Conservation (phyloP, 1,284 basidiomycete species). For the Boletellus dicymbophilus region DNA sequence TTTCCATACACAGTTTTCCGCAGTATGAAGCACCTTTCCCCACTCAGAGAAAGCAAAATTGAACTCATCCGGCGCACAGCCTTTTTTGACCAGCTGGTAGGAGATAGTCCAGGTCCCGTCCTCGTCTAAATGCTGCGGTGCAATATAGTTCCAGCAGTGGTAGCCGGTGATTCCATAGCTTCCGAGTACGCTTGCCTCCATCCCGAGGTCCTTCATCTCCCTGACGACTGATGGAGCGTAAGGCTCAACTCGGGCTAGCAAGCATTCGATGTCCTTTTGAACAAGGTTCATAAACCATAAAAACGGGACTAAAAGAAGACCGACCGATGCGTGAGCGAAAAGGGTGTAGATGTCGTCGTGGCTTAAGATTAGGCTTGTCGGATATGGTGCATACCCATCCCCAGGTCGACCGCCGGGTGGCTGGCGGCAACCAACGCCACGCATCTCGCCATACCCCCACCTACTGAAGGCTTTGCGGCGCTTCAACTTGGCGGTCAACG, state of each 20-base stretch:
- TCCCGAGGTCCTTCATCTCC: not conserved
- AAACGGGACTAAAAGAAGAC: not conserved
- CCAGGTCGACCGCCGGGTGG: not conserved
- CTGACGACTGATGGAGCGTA: not conserved
- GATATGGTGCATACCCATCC: conserved; percentile 6
- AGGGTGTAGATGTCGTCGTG: not conserved
- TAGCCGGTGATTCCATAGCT: conserved; percentile 4
- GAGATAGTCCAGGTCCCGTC: conserved; percentile 3
- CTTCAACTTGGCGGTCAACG: not conserved
- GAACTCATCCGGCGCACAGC: not conserved
- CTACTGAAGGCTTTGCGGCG: not conserved
- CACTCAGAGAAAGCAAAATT: conserved; percentile 9
- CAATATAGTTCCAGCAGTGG: conserved; percentile 15
- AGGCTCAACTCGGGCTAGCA: conserved; percentile 1
- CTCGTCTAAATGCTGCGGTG: conserved; percentile 4
- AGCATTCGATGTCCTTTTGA: conserved; percentile 6
- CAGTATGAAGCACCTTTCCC: conserved; percentile 1
- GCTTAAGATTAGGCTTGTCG: not conserved
- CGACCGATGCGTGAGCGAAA: not conserved
- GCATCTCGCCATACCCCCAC: conserved; percentile 2
- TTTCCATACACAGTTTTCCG: conserved; percentile 7
- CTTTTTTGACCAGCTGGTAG: conserved; percentile 7
- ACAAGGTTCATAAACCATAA: too few relatives aligned
- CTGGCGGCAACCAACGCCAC: not conserved
- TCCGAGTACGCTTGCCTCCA: not conserved